These are phyloP conservation scores for Trametes villosa DNA, from an alignment of 768 basidiomycete genomes.

Conservation along the genomic window DNA sequence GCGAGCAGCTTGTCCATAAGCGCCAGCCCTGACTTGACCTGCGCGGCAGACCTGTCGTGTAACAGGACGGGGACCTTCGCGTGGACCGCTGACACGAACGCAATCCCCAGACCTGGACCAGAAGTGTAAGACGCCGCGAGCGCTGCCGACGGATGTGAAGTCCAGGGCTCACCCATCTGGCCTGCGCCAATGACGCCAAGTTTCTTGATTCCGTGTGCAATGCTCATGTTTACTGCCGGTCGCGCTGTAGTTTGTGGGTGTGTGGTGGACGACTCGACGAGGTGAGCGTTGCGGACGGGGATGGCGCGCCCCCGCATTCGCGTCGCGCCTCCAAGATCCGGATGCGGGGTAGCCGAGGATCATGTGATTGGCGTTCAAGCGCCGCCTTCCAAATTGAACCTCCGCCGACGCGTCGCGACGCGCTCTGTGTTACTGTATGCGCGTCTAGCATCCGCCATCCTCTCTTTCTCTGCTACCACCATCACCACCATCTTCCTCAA, in stretches of 20 bases:
- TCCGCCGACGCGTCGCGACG: no score
- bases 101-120: slow-evolving; percentile 80
- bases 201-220: slow-evolving; percentile 73
- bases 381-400: neutral
- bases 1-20: slow-evolving; percentile 81
- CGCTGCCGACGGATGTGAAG: neutral
- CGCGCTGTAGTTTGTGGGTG: neutral
- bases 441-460: no score
- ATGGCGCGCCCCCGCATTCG: neutral
- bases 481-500: no score
- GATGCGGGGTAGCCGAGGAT: slow-evolving; percentile 5
- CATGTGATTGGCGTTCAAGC: neutral
- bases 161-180: slow-evolving; percentile 58
- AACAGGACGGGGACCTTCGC: slow-evolving; percentile 86
- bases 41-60: slow-evolving; percentile 77
- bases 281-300: neutral
- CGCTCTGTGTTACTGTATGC: neutral
- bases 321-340: slow-evolving; percentile 5
- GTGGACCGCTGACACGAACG: slow-evolving; percentile 81
- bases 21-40: slow-evolving; percentile 72
- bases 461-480: no score
- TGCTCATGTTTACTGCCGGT: slow-evolving; percentile 42
- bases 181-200: slow-evolving; percentile 84
- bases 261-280: neutral
- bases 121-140: neutral